Base-by-base conservation (phyloP, 805 yeast species). In the Monosporozyma servazzii region DNA sequence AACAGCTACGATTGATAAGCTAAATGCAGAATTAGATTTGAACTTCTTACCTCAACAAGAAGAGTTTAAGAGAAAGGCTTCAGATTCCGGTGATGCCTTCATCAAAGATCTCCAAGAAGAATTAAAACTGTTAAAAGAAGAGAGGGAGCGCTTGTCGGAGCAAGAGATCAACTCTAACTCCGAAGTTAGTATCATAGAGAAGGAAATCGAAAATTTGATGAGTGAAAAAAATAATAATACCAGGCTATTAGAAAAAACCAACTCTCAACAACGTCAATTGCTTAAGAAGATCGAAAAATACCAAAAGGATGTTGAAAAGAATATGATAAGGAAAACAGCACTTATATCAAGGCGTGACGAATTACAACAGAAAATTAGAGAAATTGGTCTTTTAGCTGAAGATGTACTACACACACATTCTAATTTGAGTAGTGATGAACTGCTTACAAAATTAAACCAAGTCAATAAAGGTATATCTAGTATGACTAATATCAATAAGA, bases 341-440 rank as follows among this genome's bases (percentile, higher is more conserved):
- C 67, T 88, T 47, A 62, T 71, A 3, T 70, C 74, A 43, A 76
- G 96, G 56, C 76, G 86, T 53, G 87, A 84, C 47, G 95, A 86
- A 56, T 66, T 87, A 23, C 83, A 81, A 56, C 78, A 76, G 53
- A 86, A 80, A 60, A 82, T 89, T 30, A 75, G 90, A 54, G 95
- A 86, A 42, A 69, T 90, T 41, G 97, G 97, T n/a, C 86, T 86
- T 3, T 71, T 91, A 17, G 91, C 96, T 0, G 96, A 89, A 60
- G 89, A 86, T 50, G 89, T 93, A 0, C 81, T 87, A 56, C 74
- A 74, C 13, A 62, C 67, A 33, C 79, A 74, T 59, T 75, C 73
- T 36, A 64, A 69, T 36, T 58, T 71, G 18, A 62, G 70, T 2
- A 79, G 88, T 10, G 80, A 78, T 39, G 73, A 75, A 6, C 66